A percentile compares a stretch with the other conserved stretches of the same genome.
phyloP scores from a whole-genome alignment of 2,329 filamentous ascomycete genomes.

The Fusarium ramigenum region DNA sequence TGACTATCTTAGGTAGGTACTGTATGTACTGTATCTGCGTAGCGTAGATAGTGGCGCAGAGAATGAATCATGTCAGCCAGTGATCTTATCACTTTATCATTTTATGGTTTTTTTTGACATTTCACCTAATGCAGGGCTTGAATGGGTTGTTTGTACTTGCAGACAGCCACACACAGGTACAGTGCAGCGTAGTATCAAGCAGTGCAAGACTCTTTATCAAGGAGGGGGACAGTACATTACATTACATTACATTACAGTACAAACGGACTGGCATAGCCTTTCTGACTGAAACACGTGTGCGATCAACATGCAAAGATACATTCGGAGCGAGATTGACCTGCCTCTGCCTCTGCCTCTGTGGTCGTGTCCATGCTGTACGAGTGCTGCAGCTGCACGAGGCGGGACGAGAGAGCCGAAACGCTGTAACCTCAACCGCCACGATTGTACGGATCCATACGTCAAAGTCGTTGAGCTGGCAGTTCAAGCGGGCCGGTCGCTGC shows the following conservation, averaged over 20 bases:
- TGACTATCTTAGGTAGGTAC: not conserved
- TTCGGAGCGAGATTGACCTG: slow-evolving; percentile 14
- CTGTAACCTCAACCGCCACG: slow-evolving; percentile 15
- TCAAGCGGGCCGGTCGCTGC: slow-evolving; percentile 9
- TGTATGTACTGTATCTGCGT: not conserved
- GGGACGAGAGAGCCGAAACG: slow-evolving; percentile 21
- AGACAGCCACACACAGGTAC: slow-evolving; percentile 6
- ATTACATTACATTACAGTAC: not conserved
- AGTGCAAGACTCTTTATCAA: not conserved
- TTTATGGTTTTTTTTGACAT: not conserved
- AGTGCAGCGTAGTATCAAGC: not conserved
- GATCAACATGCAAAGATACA: slow-evolving; percentile 28
- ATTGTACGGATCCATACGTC: not conserved
- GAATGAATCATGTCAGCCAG: not conserved
- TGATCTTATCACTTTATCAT: not conserved
- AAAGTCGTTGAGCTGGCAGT: not conserved
- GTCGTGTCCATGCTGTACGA: not conserved
- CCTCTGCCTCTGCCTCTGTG: not conserved
- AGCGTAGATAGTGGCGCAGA: not conserved
- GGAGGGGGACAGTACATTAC: not conserved
- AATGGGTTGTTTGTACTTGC: slow-evolving; percentile 1
- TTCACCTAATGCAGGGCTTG: slow-evolving; percentile 21
- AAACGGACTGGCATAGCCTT: not conserved
- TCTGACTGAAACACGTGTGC: slow-evolving; percentile 20
- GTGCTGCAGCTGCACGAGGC: slow-evolving; percentile 14